Base-by-base conservation (phyloP, 192 early-diverging fungal species). In the Oehlia diaphana region DNA sequence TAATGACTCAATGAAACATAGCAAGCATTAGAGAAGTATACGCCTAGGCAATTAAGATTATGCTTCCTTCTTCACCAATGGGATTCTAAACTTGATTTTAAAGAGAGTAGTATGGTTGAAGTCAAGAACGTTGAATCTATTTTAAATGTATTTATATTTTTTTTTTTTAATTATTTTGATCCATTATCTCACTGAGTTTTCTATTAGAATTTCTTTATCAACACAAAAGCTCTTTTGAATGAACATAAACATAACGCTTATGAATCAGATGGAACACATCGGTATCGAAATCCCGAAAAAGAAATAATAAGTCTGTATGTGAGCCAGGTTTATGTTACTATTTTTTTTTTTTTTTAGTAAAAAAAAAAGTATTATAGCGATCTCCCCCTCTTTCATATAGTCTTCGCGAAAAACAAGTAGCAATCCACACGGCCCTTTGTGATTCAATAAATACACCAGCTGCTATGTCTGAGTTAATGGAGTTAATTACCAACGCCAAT, bases 361-460 rank as follows among this genome's bases (percentile, higher is more conserved):
- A 63, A 31, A 31, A 31, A 23, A 73, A 12, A 47, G 10, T 2
- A 47, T 47, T 47, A 47, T 47, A 47, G 10, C 9, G 10, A 12
- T 42, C 39, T 42, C 6, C 6, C 39, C 39, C 39, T 42, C 9
- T 47, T 19, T 69, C 33, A n/a, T 9, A 33, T 53, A 88, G 87
- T 6, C 85, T 99, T 50, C 83, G 84, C 8, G 83, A 88, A 63
- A 92, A 92, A 61, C 94, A 97, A 83, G 80, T 70, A 19, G 83
- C 85, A 44, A 91, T 97, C n/a, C 96, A 97, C 76, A 87, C 81
- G 3, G 95, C 96, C 35, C 90, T 99, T 73, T 92, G 93, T 83
- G 96, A 99, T 83, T 95, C 93, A 21, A 95, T 99, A 83, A 92
- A 99, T 82, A 98, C 96, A 21, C 92, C 95, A 2, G 73, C 79